Base-by-base conservation (phyloP, 2,329 filamentous ascomycete genomes). In the Penicillium rolfsii region DNA sequence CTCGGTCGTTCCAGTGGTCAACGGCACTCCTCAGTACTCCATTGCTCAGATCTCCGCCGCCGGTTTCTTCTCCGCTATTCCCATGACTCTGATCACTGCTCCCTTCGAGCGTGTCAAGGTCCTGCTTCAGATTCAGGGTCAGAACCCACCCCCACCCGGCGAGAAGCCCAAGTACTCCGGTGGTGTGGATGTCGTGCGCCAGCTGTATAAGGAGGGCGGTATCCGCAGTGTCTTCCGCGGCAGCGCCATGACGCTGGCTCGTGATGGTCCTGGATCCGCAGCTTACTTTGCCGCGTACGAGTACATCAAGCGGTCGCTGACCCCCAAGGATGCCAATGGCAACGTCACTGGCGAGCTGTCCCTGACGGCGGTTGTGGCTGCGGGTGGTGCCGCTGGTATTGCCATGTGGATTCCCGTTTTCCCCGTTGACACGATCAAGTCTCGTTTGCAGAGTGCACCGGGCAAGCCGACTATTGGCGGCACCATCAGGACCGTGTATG, bases 321-420 rank as follows among this genome's bases (percentile, higher is more conserved):
- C 93, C 3, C 95, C 94, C 45, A 86, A 90, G 72, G 92, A 97
- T 71, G 87, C 87, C 3, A 79, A 84, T 19, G 92, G 91, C 26
- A 87, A 89, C 73, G 85, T 90, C 2, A 86, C 83, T 4, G 93
- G 93, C 45, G 83, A 95, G 70, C 80, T 98, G 60, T 94, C 90
- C 71, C 82, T 99, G 64, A 81, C 86, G 1, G 95, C 95, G 11
- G 85, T 99, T 59, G 91, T 93, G 70, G 85, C 87, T 30, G 95
- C 95, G 1, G 95, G 95, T 70, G 95, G 91, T 64, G 91, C 89
- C 4, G 95, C 95, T 0, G 95, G 95, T 73, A 87, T 99, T 28
- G 95, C 95, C 64, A 99, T 99, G 95, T 99, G 95, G 95, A 95
- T 97, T 68, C 93, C 95, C 57, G 93, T 99, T 45, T 99, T 99